Conservation (phyloP, 371 early-diverging fungal genomes). For the Actinomortierella wolfii region DNA sequence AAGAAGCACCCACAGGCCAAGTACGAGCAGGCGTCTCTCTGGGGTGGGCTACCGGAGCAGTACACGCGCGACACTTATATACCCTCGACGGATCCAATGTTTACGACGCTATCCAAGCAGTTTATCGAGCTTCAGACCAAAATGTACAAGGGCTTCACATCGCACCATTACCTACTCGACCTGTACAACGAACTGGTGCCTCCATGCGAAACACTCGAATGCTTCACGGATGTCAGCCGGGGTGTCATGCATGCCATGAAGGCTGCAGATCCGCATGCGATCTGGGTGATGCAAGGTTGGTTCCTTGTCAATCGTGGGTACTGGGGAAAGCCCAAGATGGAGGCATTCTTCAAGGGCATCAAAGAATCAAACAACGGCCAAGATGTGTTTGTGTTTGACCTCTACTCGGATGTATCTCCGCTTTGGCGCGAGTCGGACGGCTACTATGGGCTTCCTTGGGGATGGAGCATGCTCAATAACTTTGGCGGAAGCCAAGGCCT, state of each 20-base stretch:
- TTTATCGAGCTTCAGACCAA: slow-evolving; percentile 21
- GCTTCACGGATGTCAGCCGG: slow-evolving; percentile 10
- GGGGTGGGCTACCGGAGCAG: slow-evolving; percentile 10
- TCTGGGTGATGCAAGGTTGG: slow-evolving; percentile 47
- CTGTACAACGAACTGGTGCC: slow-evolving; percentile 36
- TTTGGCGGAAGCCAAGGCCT: slow-evolving; percentile 42
- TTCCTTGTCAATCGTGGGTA: slow-evolving; percentile 17
- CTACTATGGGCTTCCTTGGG: slow-evolving; percentile 40
- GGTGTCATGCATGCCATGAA: slow-evolving; percentile 39
- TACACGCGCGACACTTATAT: slow-evolving; percentile 15
- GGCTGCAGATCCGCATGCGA: slow-evolving; percentile 34
- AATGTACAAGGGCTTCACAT: slow-evolving; percentile 11
- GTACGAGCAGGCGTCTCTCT: slow-evolving; percentile 21
- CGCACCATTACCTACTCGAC: slow-evolving; percentile 31
- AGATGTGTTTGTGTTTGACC: slow-evolving; percentile 42
- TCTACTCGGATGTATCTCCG: slow-evolving; percentile 33
- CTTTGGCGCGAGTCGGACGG: slow-evolving; percentile 24
- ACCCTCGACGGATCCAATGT: slow-evolving; percentile 26
- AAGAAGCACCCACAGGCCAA: slow-evolving; percentile 11
- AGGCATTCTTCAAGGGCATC: slow-evolving; percentile 44
- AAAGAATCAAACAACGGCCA: slow-evolving; percentile 20
- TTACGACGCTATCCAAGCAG: slow-evolving; percentile 15
- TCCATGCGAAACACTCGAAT: slow-evolving; percentile 15
- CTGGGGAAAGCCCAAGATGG: slow-evolving; percentile 17
- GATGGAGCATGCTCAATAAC: slow-evolving; percentile 48